Conservation (phyloP, 164 flowering plant species). For the Kalanchoe fedtschenkoi region DNA sequence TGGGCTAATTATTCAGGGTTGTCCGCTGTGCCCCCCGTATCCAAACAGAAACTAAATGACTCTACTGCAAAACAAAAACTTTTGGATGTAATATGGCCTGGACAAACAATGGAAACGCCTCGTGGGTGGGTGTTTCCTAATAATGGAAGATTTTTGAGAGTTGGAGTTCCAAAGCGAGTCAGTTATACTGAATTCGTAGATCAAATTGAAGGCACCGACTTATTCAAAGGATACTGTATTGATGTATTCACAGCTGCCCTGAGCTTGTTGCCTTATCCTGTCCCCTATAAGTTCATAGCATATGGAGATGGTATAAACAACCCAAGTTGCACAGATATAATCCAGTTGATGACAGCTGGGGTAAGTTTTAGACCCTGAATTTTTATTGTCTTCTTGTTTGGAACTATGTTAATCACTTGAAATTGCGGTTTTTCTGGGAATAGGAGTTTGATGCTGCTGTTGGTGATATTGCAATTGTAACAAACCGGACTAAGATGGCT, state of each 20-base stretch:
- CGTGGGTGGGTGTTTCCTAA: constrained; percentile 86
- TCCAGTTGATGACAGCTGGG: constrained; percentile 37
- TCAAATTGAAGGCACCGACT: constrained; percentile 24
- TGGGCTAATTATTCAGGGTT: constrained; percentile 70
- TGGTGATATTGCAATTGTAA: constrained; percentile 58
- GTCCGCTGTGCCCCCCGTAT: constrained; percentile 38
- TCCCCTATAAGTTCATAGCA: constrained; percentile 49
- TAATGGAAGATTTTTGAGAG: constrained; percentile 45
- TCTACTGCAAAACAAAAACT: constrained; percentile 28
- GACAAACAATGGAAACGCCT: constrained; percentile 41
- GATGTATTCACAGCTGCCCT: constrained; percentile 71
- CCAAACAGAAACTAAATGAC: constrained; percentile 26
- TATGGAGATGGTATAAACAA: constrained; percentile 56
- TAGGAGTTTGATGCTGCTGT: constrained; percentile 60
- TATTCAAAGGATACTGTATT: constrained; percentile 59
- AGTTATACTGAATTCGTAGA: constrained; percentile 49
- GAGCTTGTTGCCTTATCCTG: constrained; percentile 57
- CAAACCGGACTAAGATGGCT: constrained; percentile 43
- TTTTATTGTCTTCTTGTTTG: neutral
- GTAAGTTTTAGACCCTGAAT: constrained; percentile 26
- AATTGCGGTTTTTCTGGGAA: neutral
- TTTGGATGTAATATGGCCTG: constrained; percentile 59
- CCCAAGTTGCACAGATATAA: constrained; percentile 45
- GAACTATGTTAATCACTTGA: neutral
- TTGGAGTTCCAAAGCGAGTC: constrained; percentile 62